phyloP scores from a whole-genome alignment of 495 filamentous ascomycete species.

The Penicillium taxi region DNA sequence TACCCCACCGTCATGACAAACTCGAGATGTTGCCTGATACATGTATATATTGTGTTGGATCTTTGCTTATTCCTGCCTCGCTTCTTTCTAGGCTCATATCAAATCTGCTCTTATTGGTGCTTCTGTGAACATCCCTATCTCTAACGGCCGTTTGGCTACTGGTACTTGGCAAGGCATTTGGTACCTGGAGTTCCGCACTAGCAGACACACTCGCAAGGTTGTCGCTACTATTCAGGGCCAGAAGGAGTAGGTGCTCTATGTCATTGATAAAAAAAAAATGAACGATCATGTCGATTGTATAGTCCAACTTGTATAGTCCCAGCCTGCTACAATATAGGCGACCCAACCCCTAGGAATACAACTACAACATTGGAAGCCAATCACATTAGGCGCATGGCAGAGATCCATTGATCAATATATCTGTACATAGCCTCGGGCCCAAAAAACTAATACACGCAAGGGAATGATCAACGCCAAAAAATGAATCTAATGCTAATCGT shows the following conservation, averaged over 20 bases:
- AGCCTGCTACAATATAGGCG: too few species aligned
- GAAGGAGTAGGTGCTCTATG: too few species aligned
- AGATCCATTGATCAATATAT: conserved; percentile 28
- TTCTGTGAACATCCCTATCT: conserved; percentile 81
- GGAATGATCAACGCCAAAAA: conserved; percentile 39
- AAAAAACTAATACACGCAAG: conserved; percentile 21
- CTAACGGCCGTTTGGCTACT: conserved; percentile 65
- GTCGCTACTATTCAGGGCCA: conserved; percentile 94
- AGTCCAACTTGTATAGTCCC: too few species aligned
- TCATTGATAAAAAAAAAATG: too few species aligned
- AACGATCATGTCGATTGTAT: too few species aligned
- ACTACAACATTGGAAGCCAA: too few species aligned
- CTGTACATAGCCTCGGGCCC: conserved; percentile 29
- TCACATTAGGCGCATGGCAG: conserved; percentile 13
- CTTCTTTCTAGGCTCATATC: conserved; percentile 61
- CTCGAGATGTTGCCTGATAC: too few species aligned
- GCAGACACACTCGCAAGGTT: conserved; percentile 67
- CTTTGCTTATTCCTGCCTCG: conserved; percentile 1
- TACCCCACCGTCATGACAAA: too few species aligned
- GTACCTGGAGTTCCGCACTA: conserved; percentile 83
- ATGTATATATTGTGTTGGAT: not conserved
- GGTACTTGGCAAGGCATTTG: conserved; percentile 81
- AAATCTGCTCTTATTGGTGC: conserved; percentile 85
- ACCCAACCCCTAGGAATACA: too few species aligned
- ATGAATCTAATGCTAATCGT: conserved; percentile 26